Conservation (phyloP, 768 basidiomycete species). For the Lentinus brumalis region DNA sequence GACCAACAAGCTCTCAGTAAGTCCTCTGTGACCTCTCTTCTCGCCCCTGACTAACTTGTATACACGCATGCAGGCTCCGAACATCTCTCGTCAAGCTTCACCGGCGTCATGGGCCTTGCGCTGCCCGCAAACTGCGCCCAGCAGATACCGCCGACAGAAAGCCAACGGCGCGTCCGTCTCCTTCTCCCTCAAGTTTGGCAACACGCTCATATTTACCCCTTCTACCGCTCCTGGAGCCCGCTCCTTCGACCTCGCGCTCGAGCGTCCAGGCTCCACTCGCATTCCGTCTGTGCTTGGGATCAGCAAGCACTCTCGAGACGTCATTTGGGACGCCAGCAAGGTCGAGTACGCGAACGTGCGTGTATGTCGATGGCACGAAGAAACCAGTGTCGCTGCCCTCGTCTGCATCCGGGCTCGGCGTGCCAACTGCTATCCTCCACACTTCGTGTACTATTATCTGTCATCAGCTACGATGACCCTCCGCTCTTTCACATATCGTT, state of each 20-base stretch:
- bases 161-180: constrained; percentile 67
- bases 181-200: constrained; percentile 73
- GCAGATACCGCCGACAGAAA: constrained; percentile 48
- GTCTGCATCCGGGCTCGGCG: constrained; percentile 38
- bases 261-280: constrained; percentile 61
- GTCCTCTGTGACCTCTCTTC: constrained; percentile 18
- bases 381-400: constrained; percentile 43
- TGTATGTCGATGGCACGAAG: constrained; percentile 52
- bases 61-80: constrained; percentile 56
- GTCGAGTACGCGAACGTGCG: constrained; percentile 53
- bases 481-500: constrained; percentile 16
- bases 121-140: constrained; percentile 68
- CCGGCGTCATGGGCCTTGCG: constrained; percentile 75
- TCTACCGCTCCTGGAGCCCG: constrained; percentile 54
- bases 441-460: constrained; percentile 24
- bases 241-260: constrained; percentile 69
- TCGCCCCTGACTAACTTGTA: not conserved
- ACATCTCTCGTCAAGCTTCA: constrained; percentile 56
- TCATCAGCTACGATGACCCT: constrained; percentile 19
- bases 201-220: constrained; percentile 58
- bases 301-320: constrained; percentile 58
- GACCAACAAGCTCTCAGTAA: constrained; percentile 70
- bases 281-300: constrained; percentile 68
- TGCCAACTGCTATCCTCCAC: constrained; percentile 62
- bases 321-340: constrained; percentile 54